Evolutionary conservation across 352 stramenopile species (phyloP).

Genomic region (Phytophthora pisi): DNA sequence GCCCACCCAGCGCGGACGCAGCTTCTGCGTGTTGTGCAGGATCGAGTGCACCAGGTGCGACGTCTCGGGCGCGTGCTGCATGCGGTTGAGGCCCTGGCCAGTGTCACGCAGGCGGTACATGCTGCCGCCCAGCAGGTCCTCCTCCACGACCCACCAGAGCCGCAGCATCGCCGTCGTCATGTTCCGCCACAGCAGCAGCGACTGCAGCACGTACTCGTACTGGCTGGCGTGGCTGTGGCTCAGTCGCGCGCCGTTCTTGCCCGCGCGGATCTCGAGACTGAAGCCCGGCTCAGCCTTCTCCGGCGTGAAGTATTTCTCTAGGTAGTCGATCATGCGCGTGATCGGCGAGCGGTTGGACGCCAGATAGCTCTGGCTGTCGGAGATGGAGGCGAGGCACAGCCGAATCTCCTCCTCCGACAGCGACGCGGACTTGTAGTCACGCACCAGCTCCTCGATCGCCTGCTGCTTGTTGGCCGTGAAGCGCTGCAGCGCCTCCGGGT

Average conservation of each 20-base stretch:
- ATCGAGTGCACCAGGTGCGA: constrained; percentile 60
- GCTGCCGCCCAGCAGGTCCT: constrained; percentile 58
- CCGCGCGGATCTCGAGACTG: constrained; percentile 62
- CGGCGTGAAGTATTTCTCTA: constrained; percentile 63
- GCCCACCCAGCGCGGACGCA: constrained; percentile 75
- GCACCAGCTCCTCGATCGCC: constrained; percentile 44
- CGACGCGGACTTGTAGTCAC: constrained; percentile 52
- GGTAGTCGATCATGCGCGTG: constrained; percentile 64
- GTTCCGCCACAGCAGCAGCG: constrained; percentile 65
- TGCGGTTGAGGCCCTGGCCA: constrained; percentile 69
- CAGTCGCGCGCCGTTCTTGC: constrained; percentile 63
- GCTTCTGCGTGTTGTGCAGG: constrained; percentile 52
- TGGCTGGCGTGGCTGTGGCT: constrained; percentile 64
- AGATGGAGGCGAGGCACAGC: constrained; percentile 52
- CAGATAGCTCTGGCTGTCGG: constrained; percentile 68
- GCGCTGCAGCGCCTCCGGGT: constrained; percentile 26
- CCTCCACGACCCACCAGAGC: constrained; percentile 69
- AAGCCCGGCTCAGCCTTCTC: constrained; percentile 49
- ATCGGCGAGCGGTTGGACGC: constrained; percentile 65
- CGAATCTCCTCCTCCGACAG: constrained; percentile 62
- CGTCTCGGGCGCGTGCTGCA: constrained; percentile 67
- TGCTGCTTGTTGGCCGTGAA: constrained; percentile 39
- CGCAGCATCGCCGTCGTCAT: constrained; percentile 66
- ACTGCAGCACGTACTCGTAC: constrained; percentile 74
- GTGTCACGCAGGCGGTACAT: constrained; percentile 70